Conservation (phyloP, 352 stramenopile species). For the Globisporangium camurandrum region DNA sequence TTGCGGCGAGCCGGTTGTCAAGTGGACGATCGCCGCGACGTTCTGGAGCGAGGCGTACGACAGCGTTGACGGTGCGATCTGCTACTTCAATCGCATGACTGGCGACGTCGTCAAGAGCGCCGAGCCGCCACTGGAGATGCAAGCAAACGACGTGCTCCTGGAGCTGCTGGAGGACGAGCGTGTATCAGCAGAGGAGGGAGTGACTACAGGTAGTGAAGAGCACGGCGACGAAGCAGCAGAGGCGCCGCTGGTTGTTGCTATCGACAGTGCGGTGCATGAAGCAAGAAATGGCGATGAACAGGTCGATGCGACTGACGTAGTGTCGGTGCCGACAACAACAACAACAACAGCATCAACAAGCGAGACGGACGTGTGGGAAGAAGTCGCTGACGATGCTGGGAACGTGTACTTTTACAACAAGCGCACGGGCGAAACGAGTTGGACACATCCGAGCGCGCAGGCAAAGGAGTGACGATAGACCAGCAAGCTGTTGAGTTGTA, state of each 20-base stretch:
- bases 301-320: not conserved
- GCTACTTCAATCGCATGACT: constrained; percentile 70
- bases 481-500: too few species aligned
- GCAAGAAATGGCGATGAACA: too few species aligned
- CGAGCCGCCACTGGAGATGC: constrained; percentile 50
- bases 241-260: constrained; percentile 30
- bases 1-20: constrained; percentile 24
- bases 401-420: constrained; percentile 75
- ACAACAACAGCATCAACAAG: too few species aligned
- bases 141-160: constrained; percentile 60
- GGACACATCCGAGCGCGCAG: constrained; percentile 32
- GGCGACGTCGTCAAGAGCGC: constrained; percentile 42
- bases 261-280: not conserved
- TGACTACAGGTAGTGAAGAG: too few species aligned
- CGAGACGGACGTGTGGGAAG: constrained; percentile 46
- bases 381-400: constrained; percentile 57
- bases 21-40: constrained; percentile 50
- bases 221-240: constrained; percentile 37
- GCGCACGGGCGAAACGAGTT: constrained; percentile 50
- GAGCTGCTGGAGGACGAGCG: constrained; percentile 39
- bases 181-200: not conserved
- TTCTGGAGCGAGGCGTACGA: constrained; percentile 76
- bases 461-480: too few species aligned
- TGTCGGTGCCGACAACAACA: too few species aligned
- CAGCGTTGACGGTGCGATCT: constrained; percentile 44